Base-by-base conservation (phyloP, 768 basidiomycete genomes). In the Pilatotrama ljubarskyi region DNA sequence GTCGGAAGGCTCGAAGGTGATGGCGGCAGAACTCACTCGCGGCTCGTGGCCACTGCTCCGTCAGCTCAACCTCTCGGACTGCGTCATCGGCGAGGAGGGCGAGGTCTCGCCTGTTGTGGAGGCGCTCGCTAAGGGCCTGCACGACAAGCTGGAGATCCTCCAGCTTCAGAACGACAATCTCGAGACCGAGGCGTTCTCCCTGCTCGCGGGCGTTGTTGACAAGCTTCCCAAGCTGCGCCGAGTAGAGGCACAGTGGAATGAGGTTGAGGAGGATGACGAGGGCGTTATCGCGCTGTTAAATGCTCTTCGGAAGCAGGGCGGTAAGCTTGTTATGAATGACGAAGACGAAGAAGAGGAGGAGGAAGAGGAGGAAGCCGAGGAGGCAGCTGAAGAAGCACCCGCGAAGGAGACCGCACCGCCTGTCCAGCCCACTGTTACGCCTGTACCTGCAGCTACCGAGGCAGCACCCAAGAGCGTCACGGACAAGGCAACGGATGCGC, bases 101-200 rank as follows among this genome's bases (percentile, higher is more conserved):
- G 90, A 91, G 58, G 78, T 94, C 2, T 88, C 90, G 0, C 74
- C 79, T 1, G 77, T 91, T 53, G 72, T 91, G 44, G 78, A 78
- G 38, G 80, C 79, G 8, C 79, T 98, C 44, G 78, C 80, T 1
- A 73, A 74, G 18, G 93, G 95, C 9, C 84, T 86, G 37, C 93
- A 90, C 72, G 81, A 81, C 20, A 86, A 86, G 65, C 78, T 98
- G 42, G 82, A 86, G 66, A 82, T 81, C 9, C 79, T 98, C 47
- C 88, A 88, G 66, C 78, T 98, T 36, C 93, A 98, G 76, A 97
- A 95, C 70, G 94, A 95, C 72, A 95, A 98, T 67, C 80, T 98
- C 44, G 90, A 94, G 64, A 74, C 79, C 5, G 73, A 81, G 44
- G 80, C 91, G 10, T 87, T 93, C 59, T 75, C 80, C 26, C 70